Percentiles rank a stretch among this genome's conserved stretches.
These are phyloP conservation scores for Penicillium sp. DNA, from an alignment of 2,329 filamentous ascomycete genomes.

Conservation along the genomic window DNA sequence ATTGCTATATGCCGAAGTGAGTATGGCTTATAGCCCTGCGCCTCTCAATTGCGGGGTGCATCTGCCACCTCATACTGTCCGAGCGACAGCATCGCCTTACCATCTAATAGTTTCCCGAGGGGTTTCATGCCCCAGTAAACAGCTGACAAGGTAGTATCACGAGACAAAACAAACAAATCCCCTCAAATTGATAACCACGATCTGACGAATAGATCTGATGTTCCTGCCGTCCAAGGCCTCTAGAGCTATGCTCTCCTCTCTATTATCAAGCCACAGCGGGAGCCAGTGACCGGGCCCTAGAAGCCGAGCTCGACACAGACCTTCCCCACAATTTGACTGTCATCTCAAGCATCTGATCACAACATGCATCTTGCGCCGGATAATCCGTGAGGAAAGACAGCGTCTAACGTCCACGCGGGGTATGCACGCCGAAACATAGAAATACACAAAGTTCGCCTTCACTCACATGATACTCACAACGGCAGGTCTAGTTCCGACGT, in stretches of 20 bases:
- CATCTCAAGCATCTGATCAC: slow-evolving; percentile 3
- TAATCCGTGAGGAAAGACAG: slow-evolving; percentile 4
- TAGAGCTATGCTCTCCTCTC: background rate
- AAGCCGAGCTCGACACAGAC: background rate
- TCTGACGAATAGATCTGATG: background rate
- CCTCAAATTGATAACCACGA: background rate
- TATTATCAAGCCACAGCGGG: slow-evolving; percentile 1
- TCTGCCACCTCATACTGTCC: slow-evolving; percentile 9
- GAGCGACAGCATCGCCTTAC: slow-evolving; percentile 11
- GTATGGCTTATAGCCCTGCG: background rate
- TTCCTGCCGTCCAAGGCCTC: background rate
- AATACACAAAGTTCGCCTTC: background rate
- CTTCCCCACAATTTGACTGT: slow-evolving; percentile 5
- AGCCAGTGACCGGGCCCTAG: background rate
- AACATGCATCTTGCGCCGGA: slow-evolving; percentile 2
- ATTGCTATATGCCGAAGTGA: background rate
- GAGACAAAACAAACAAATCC: slow-evolving; percentile 1
- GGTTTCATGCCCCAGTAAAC: background rate
- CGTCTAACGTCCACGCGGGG: slow-evolving; percentile 1
- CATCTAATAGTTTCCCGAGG: background rate
- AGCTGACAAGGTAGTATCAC: slow-evolving; percentile 3
- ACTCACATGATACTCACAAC: slow-evolving; percentile 4
- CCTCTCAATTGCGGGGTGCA: slow-evolving; percentile 23
- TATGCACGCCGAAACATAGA: background rate
- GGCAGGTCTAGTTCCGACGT: slow-evolving; percentile 3